Base-by-base conservation (phyloP, 441 rosid genomes). In the Daphne laureola region DNA sequence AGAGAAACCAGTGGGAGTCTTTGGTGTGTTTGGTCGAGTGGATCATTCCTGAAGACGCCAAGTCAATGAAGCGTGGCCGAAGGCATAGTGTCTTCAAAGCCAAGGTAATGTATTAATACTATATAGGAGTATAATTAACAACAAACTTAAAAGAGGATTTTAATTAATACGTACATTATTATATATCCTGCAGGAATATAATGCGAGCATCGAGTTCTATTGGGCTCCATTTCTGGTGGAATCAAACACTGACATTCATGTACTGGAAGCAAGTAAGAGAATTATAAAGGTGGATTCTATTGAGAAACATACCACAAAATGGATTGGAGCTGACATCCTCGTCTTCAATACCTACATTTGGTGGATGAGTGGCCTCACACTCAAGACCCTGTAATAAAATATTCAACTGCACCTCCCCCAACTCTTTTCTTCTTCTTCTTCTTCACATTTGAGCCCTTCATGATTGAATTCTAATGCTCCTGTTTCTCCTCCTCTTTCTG, bases 1-100 rank as follows among this genome's bases (percentile, higher is more conserved):
- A 88, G 57, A 70, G 96, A 63, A 87, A 88, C 26, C 98, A 91
- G 46, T 88, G 98, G 96, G 83, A 87, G 67, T 91, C 98, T 14
- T 84, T 91, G 17, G 89, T 91, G 25, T 91, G 98, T 65, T 55
- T 73, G 83, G 86, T 88, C 46, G 93, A 91, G 57, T 76, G 81
- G 66, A 66, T 77, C 0, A 88, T 91, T 56, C 91, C 96, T 8
- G 58, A 74, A 42, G 76, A 76, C 57, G 69, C 73, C 60, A 91
- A 84, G 68, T 80, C 93, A 25, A 58, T 88, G 80, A 70, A 79
- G 59, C 49, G 67, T 41, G 79, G 82, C 43, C 62, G 56, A 18
- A 46, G 58, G 40, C 77, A 67, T 61, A 55, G 75, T 36, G 83
- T 88, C 69, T 91, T 91, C 55, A 82, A 53, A 65, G 93, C 89